These are phyloP conservation scores for Cercis canadensis DNA, from an alignment of 306 rosid genomes.

Conservation along the genomic window DNA sequence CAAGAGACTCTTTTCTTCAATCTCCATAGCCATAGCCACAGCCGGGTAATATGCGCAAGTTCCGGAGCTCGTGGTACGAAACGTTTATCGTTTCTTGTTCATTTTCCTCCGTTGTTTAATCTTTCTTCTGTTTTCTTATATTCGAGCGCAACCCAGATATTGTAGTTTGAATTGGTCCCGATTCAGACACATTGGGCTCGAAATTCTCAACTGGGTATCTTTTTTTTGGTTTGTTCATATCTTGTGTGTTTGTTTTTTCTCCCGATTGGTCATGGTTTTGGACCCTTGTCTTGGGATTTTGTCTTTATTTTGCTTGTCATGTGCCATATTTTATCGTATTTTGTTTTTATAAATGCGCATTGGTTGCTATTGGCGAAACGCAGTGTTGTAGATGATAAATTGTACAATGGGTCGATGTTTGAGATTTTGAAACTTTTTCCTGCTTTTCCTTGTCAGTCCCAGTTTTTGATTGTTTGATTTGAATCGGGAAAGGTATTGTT, in stretches of 20 bases:
- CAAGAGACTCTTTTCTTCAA: conserved; percentile 50
- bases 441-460: conserved; percentile 13
- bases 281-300: conserved; percentile 43
- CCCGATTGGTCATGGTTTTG: conserved; percentile 47
- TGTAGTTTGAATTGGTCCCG: conserved; percentile 34
- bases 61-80: conserved; percentile 47
- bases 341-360: conserved; percentile 37
- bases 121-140: conserved; percentile 19
- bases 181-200: conserved; percentile 48
- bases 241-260: conserved; percentile 47
- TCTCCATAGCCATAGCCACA: conserved; percentile 31
- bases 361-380: conserved; percentile 19
- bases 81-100: conserved; percentile 35
- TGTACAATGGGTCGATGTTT: conserved; percentile 38
- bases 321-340: conserved; percentile 37
- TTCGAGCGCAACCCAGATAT: conserved; percentile 38
- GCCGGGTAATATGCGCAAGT: conserved; percentile 46
- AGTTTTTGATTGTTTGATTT: conserved; percentile 30
- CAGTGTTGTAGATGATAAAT: conserved; percentile 26
- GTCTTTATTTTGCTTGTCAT: conserved; percentile 33
- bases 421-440: not conserved
- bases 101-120: conserved; percentile 16
- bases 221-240: conserved; percentile 46
- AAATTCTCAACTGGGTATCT: conserved; percentile 55
- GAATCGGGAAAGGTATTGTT: conserved; percentile 37